Evolutionary conservation across 2,329 filamentous ascomycete genomes (phyloP), one percentile per base, ranked within the genome.

Genomic region (Colletotrichum tofieldiae): DNA sequence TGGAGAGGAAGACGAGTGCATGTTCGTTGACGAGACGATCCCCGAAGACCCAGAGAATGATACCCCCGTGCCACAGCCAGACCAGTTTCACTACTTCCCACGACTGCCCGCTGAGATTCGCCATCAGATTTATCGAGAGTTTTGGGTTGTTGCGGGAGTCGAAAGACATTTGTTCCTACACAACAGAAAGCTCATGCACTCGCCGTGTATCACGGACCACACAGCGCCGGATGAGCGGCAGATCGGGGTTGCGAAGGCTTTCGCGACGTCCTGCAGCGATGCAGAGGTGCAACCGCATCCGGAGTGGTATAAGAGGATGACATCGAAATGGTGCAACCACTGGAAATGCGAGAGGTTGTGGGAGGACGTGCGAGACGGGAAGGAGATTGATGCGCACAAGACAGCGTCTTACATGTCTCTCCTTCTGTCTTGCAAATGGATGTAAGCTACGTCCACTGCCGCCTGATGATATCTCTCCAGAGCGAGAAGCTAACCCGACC

Each of bases 251-350:
- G 64, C 66, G 3, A 58, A 43, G 5, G 70, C 73, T 8, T 74
- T 70, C 16, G 16, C 6, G 2, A 26, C 29, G 39, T 62, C 49
- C 0, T 37, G 35, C 20, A 54, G 47, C 37, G 32, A 52, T 2
- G 32, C 66, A 5, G 51, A 47, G 5, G 61, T 73, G 5, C 74
- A 74, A 11, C 32, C 49, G 16, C 73, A 73, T 12, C 66, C 58
- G 23, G 45, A 68, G 32, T 75, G 74, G 74, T 73, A 68, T 23
- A 14, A 63, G 20, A 67, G 74, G 20, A 64, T 75, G 66, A 45
- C 65, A 3, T 75, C 74, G 12, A 39, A 35, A 12, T 75, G 74
- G 74, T 74, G 73, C 43, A 75, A 75, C n/a, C 74, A 75, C 64
- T 75, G 74, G 74, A 65, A 58, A 9, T 75, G 74, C 49, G 67